Evolutionary conservation across 2,329 filamentous ascomycete species (phyloP).

Genomic region (Pseudogymnoascus sp.): DNA sequence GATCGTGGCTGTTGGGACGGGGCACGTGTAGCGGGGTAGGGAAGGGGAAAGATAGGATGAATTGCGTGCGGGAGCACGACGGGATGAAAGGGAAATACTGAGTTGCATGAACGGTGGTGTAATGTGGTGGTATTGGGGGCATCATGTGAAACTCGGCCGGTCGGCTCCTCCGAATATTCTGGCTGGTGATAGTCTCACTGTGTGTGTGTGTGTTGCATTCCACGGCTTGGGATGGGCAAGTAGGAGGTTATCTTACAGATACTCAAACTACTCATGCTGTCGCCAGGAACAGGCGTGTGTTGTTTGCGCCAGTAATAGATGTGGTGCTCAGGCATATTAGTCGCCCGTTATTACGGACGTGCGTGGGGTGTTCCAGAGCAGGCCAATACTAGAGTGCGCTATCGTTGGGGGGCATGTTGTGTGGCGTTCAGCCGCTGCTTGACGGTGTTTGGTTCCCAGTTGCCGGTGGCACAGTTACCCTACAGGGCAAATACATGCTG

Average conservation of each 20-base stretch:
- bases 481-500: background rate
- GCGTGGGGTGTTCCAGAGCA: background rate
- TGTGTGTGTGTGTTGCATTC: background rate
- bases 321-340: background rate
- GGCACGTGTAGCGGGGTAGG: background rate
- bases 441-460: background rate
- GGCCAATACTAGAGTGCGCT: background rate
- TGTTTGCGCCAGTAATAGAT: background rate
- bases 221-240: background rate
- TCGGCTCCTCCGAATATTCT: background rate
- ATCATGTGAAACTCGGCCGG: background rate
- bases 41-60: background rate
- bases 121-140: background rate
- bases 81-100: background rate
- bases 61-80: background rate
- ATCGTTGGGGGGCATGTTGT: background rate
- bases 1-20: background rate
- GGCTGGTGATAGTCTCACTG: background rate
- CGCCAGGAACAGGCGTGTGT: background rate
- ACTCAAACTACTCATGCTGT: background rate
- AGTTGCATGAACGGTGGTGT: background rate
- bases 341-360: background rate
- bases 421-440: background rate
- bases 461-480: background rate
- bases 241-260: background rate